Conservation (phyloP, 1,139 yeast species). For the Nematodospora anomalae region DNA sequence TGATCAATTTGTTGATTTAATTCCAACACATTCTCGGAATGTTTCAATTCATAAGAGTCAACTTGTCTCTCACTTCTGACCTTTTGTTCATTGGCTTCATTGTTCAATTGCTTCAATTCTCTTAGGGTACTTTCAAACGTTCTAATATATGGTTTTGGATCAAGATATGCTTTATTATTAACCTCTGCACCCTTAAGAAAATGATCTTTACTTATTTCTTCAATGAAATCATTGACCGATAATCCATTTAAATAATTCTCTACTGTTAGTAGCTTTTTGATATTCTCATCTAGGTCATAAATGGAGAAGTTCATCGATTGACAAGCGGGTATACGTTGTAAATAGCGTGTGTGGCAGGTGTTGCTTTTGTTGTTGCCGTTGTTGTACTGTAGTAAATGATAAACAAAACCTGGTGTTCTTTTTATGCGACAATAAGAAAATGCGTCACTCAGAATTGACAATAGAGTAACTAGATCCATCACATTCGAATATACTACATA, state of each 20-base stretch:
- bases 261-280: constrained; percentile 62
- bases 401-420: no score
- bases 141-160: constrained; percentile 93
- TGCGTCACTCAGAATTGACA: no score
- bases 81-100: constrained; percentile 53
- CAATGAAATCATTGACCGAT: constrained; percentile 80
- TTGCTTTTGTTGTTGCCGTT: no score
- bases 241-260: constrained; percentile 72
- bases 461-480: no score
- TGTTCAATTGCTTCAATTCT: constrained; percentile 61
- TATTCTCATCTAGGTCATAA: constrained; percentile 66
- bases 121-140: constrained; percentile 85
- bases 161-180: constrained; percentile 57
- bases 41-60: constrained; percentile 61
- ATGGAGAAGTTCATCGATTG: constrained; percentile 31
- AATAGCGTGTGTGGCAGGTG: no score
- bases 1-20: constrained; percentile 51
- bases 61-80: constrained; percentile 55
- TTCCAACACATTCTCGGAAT: constrained; percentile 63
- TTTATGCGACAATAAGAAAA: no score
- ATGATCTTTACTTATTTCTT: constrained; percentile 75
- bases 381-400: no score
- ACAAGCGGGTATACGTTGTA: no score
- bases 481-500: no score
- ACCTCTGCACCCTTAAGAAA: constrained; percentile 55